Base-by-base conservation (phyloP, 768 basidiomycete species). In the Hemileccinum impolitum region DNA sequence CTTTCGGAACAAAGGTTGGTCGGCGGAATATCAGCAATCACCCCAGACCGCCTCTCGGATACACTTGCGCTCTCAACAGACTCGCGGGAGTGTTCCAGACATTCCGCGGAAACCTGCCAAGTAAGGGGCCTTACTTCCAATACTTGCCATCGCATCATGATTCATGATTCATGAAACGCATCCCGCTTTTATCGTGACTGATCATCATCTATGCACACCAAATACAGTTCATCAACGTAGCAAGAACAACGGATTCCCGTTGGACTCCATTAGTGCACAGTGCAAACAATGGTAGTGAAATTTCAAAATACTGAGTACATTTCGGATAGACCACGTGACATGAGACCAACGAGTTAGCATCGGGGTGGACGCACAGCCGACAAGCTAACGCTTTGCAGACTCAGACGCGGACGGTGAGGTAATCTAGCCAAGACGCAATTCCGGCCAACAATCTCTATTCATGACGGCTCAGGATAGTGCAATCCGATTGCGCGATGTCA, bases 401-500 rank as follows among this genome's bases (percentile, higher is more conserved):
- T 15, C 45, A 13, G 50, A 30, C 9, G n/a, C 34, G 28, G 17
- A 11, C 17, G n/a, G 42, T 57, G 51, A 46, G 34, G 55, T 60
- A 57, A 61, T 51, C 35, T 18, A 18, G 17, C 25, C 38, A 40
- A 45, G 26, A 25, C 32, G 39, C 28, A 26, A 0, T 6, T 37
- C 39, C 17, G n/a, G 31, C n/a, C 17, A 43, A 28, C 37, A 39
- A 31, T 34, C 30, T 30, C 31, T 41, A 13, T 30, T 8, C 11
- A 8, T 42, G 32, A 39, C 32, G 32, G 18, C 43, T 28, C 43
- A 28, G 9, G 32, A 51, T 39, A 47, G 26, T 35, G 25, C 48
- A 48, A 50, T 52, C 42, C 28, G 41, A 49, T 43, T 48, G 44
- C 36, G 38, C 23, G 43, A 61, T 49, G 47, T 45, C 55, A 52